Evolutionary conservation across 2,329 filamentous ascomycete genomes (phyloP), one percentile per base, ranked within the genome.

Genomic region (Microcyclospora pomicola): DNA sequence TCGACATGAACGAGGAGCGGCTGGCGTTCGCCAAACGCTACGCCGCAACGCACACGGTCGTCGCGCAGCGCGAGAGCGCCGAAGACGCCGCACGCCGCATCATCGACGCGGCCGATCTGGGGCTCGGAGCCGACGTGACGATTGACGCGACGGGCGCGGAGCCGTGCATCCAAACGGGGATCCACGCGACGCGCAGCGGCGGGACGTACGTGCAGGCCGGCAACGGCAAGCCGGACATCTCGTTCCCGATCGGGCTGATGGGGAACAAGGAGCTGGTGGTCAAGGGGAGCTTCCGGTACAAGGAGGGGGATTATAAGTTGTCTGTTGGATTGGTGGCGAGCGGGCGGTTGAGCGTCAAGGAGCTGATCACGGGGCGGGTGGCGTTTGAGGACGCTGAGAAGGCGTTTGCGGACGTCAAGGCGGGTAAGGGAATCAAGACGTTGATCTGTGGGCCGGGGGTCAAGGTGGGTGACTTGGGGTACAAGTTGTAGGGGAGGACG

Each of bases 271-370:
- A 96, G 67, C 69, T 94, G 36, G 92, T 79, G 9, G 72, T 82
- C 34, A 82, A 80, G 56, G 88, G 88, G 15, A 87, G 80, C 45
- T 96, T 96, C 71, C 75, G 88, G 30, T 96, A 96, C 61, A 80
- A 80, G 3, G 73, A 76, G 38, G 87, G 87, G 14, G 88, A 95
- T 61, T 96, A 95, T 62, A 73, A 78, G 56, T 73, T 87, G 6
- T 85, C 85, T 4, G 70, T 95, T 33, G 75, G 84, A 46, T 69
- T 96, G 43, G 75, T 94, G 1, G 71, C 72, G 6, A 70, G 65
- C 16, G 82, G 82, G 35, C 76, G 75, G 58, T 73, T 96, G 31
- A 67, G 68, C 39, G 72, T 78, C 27, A 92, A 92, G 74, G 75
- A 75, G 59, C 68, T 96, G 44, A 77, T 96, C 46, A 84, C 81